Conservation (phyloP, 257 asterid genomes). For the Buddleja alternifolia region DNA sequence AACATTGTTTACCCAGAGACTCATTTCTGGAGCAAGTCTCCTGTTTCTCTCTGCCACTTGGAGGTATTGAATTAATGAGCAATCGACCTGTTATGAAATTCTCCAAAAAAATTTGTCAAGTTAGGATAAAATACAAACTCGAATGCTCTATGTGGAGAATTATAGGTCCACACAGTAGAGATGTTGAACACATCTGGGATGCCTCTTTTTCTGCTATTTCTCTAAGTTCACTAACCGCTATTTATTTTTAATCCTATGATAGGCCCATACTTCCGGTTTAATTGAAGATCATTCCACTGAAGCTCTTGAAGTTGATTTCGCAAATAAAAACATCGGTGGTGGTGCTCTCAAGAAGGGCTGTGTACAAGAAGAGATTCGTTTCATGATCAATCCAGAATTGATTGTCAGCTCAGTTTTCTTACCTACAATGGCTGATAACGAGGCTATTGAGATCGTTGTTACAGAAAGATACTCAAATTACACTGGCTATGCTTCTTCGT, state of each 20-base stretch:
- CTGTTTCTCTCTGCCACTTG: conserved; percentile 61
- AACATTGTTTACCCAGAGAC: conserved; percentile 54
- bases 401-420: conserved; percentile 73
- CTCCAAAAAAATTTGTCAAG: too few relatives aligned
- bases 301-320: conserved; percentile 91
- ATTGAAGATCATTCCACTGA: conserved; percentile 75
- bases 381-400: conserved; percentile 93
- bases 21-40: conserved; percentile 73
- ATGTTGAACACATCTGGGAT: background rate
- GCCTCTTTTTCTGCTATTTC: conserved; percentile 7
- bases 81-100: conserved; percentile 21
- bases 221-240: background rate
- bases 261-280: conserved; percentile 66
- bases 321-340: conserved; percentile 88
- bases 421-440: conserved; percentile 80
- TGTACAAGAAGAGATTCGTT: conserved; percentile 96
- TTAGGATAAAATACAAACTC: background rate
- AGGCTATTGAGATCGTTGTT: conserved; percentile 89
- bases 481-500: conserved; percentile 86
- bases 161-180: background rate
- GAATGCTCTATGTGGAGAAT: conserved; percentile 2
- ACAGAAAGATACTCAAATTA: conserved; percentile 84
- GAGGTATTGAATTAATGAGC: conserved; percentile 62
- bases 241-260: conserved; percentile 22
- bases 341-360: conserved; percentile 88